Percentiles rank a stretch among this genome's conserved stretches.
phyloP scores from a whole-genome alignment of 2,329 filamentous ascomycete species.

The Dothideomycetes sp. region DNA sequence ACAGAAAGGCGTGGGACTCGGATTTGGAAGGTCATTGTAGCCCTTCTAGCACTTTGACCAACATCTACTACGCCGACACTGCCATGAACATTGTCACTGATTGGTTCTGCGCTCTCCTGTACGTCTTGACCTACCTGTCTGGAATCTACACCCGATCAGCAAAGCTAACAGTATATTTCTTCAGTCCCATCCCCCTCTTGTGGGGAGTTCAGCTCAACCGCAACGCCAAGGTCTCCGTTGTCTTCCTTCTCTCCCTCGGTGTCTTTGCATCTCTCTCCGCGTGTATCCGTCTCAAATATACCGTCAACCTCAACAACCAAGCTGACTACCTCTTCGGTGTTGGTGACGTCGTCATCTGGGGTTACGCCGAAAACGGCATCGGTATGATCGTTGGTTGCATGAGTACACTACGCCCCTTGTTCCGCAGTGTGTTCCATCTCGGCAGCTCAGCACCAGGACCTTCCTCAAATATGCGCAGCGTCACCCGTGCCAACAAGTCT shows the following conservation, averaged over 20 bases:
- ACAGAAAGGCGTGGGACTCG: slow-evolving; percentile 24
- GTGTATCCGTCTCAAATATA: slow-evolving; percentile 29
- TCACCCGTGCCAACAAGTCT: neutral
- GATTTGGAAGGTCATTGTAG: slow-evolving; percentile 23
- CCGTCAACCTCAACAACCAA: slow-evolving; percentile 25
- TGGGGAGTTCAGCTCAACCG: slow-evolving; percentile 35
- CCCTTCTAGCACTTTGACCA: slow-evolving; percentile 20
- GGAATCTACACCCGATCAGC: neutral
- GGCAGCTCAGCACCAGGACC: slow-evolving; percentile 4
- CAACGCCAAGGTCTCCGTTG: slow-evolving; percentile 32
- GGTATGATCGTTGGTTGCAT: slow-evolving; percentile 29
- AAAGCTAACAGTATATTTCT: neutral
- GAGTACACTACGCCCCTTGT: slow-evolving; percentile 27
- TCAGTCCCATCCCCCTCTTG: slow-evolving; percentile 32
- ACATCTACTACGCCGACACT: slow-evolving; percentile 29
- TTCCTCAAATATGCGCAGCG: slow-evolving; percentile 1
- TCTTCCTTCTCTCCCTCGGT: slow-evolving; percentile 30
- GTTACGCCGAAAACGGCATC: slow-evolving; percentile 29
- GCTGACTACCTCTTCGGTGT: slow-evolving; percentile 25
- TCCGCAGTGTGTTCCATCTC: slow-evolving; percentile 19
- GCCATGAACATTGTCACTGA: slow-evolving; percentile 30
- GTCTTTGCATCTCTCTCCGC: slow-evolving; percentile 26
- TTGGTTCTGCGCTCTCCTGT: slow-evolving; percentile 29
- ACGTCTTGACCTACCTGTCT: slow-evolving; percentile 2
- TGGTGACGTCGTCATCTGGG: slow-evolving; percentile 30